Percentiles rank a stretch among this genome's conserved stretches.
phyloP scores from a whole-genome alignment of 352 stramenopile genomes.

The Pythium scleroteichum region DNA sequence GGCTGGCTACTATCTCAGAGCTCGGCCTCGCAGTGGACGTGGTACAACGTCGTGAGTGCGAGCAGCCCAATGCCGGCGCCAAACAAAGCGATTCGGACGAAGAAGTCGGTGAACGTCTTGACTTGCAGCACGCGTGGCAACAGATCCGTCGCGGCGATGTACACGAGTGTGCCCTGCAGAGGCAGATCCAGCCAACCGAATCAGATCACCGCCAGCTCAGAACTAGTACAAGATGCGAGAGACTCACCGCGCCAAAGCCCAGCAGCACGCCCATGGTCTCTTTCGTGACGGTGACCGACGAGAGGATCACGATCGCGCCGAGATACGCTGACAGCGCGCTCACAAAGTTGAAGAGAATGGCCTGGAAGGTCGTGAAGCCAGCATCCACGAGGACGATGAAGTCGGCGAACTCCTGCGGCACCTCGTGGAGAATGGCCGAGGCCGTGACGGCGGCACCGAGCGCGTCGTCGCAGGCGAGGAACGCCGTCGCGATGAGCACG shows the following conservation, averaged over 20 bases:
- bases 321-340: conserved; percentile 77
- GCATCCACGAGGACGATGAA: conserved; percentile 84
- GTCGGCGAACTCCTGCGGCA: conserved; percentile 86
- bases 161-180: conserved; percentile 53
- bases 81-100: conserved; percentile 47
- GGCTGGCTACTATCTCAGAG: too few relatives aligned
- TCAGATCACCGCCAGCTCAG: not conserved
- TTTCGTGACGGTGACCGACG: conserved; percentile 52
- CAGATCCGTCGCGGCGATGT: conserved; percentile 73
- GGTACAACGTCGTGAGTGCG: conserved; percentile 83
- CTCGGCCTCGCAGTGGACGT: conserved; percentile 79
- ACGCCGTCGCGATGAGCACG: conserved; percentile 62
- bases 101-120: conserved; percentile 45
- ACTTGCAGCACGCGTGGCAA: conserved; percentile 50
- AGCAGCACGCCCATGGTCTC: conserved; percentile 75
- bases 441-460: conserved; percentile 58
- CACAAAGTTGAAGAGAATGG: conserved; percentile 82
- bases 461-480: conserved; percentile 47
- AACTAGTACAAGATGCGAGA: conserved; percentile 20
- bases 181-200: not conserved
- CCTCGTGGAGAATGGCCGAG: conserved; percentile 82
- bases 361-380: conserved; percentile 60
- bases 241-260: conserved; percentile 68
- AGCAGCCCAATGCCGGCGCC: conserved; percentile 67
- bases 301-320: conserved; percentile 62